Base-by-base conservation (phyloP, 257 asterid species). In the Nicotiana undulata region DNA sequence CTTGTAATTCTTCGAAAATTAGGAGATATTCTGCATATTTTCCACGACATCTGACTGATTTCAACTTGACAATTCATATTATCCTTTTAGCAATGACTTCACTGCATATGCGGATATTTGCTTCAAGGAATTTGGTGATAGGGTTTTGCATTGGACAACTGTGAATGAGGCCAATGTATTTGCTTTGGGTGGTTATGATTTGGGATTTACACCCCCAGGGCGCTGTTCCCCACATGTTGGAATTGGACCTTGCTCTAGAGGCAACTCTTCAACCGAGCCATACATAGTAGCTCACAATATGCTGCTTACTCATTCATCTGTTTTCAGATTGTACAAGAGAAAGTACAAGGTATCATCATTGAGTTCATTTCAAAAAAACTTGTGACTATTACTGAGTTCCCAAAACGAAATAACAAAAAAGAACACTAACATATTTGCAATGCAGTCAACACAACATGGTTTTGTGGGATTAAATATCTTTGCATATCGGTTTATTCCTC, bases 51-150 rank as follows among this genome's bases (percentile, higher is more conserved):
- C 18, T 15, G 68, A 22, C 67, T 63, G 17, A 63, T 5, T 63
- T 63, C 64, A 20, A 8, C 29, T 20, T 9, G 61, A 18, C 61
- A 9, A 6, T 51, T 20, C 8, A 8, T 63, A 11, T 26, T 63
- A 1, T 2, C 68, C 68, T 26, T 63, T 63, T 63, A 63, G 37
- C 37, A 63, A 26, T 32, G 68, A 63, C 68, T 63, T 63, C 37
- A 26, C 9, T 26, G 83, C 83, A 46, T 91, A 82, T 72, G 92
- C 90, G 8, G 89, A 89, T 61, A 86, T 87, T 63, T 91, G 92
- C 84, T 91, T 91, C 76, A 83, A 83, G 81, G 93, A 88, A 63
- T 91, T 89, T 60, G 95, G 95, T 9, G 91, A 89, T 79, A 79
- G 95, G 74, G 93, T 89, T 61, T 60, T 72, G 55, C 60, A 89